Evolutionary conservation across 257 asterid genomes (phyloP).

Genomic region (Salvia splendens): DNA sequence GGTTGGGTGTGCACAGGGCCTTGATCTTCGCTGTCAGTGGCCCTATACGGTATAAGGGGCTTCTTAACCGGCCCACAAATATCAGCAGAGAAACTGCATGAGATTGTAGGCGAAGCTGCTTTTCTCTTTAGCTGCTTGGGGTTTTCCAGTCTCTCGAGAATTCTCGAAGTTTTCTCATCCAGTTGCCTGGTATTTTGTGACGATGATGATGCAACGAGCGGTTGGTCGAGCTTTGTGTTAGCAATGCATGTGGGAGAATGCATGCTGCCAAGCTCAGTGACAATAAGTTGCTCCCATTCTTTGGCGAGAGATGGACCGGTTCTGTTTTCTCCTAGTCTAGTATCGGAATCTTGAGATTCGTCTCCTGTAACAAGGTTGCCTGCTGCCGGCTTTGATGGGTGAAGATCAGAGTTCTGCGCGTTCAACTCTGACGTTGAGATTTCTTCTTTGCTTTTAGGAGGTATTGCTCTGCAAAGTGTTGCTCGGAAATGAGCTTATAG

Average conservation of each 20-base stretch:
- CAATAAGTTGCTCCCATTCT: slow-evolving; percentile 81
- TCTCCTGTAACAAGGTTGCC: slow-evolving; percentile 36
- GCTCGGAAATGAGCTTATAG: slow-evolving; percentile 1
- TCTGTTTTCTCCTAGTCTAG: slow-evolving; percentile 36
- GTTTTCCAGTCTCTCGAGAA: slow-evolving; percentile 84
- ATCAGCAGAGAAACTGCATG: slow-evolving; percentile 44
- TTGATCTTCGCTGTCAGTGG: slow-evolving; percentile 41
- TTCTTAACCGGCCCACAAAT: slow-evolving; percentile 53
- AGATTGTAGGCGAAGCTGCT: slow-evolving; percentile 55
- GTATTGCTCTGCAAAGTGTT: slow-evolving; percentile 55
- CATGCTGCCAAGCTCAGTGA: slow-evolving; percentile 53
- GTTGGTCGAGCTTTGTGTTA: slow-evolving; percentile 45
- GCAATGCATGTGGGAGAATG: slow-evolving; percentile 50
- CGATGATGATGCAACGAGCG: slow-evolving; percentile 52
- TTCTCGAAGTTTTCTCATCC: slow-evolving; percentile 82
- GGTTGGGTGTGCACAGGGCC: slow-evolving; percentile 58
- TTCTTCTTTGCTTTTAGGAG: slow-evolving; percentile 48
- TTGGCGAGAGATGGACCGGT: slow-evolving; percentile 46
- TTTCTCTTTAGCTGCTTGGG: slow-evolving; percentile 78
- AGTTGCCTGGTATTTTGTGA: slow-evolving; percentile 52
- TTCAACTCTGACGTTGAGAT: slow-evolving; percentile 37
- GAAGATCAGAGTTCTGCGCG: slow-evolving; percentile 39
- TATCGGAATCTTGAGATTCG: slow-evolving; percentile 30
- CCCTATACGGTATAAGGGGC: slow-evolving; percentile 70
- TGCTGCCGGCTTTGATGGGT: slow-evolving; percentile 35